These are phyloP conservation scores for Nakaseomyces delphensis DNA, from an alignment of 1,139 yeast genomes.

Conservation along the genomic window DNA sequence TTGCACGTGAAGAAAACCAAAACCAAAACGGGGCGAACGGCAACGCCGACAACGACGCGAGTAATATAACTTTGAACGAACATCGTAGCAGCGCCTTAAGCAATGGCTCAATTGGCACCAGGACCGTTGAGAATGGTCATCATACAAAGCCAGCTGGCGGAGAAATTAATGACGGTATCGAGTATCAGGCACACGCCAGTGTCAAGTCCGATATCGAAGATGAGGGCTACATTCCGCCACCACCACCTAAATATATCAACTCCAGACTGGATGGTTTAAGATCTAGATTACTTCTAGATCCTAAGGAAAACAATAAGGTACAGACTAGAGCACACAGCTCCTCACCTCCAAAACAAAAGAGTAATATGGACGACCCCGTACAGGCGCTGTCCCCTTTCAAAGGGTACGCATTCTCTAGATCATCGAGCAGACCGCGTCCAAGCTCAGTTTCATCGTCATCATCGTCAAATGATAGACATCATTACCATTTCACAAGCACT, in stretches of 20 bases:
- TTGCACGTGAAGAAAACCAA: not conserved
- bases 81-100: not conserved
- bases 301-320: conserved; percentile 11
- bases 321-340: conserved; percentile 3
- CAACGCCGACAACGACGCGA: conserved; percentile 2
- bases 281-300: conserved; percentile 22
- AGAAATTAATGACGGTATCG: no score
- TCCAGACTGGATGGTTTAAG: conserved; percentile 29
- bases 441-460: conserved; percentile 2
- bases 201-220: conserved; percentile 6
- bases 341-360: conserved; percentile 15
- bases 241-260: conserved; percentile 27
- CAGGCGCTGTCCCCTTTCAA: conserved; percentile 30
- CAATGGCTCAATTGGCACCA: not conserved
- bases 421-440: conserved; percentile 1
- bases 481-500: conserved; percentile 5
- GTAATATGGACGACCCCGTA: conserved; percentile 24
- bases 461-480: conserved; percentile 3
- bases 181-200: not conserved
- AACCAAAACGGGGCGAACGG: conserved; percentile 4
- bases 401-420: conserved; percentile 27
- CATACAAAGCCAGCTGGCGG: no score
- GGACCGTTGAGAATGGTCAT: not conserved
- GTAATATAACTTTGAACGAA: conserved; percentile 2
- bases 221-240: conserved; percentile 17